phyloP scores from a whole-genome alignment of 1,139 yeast species.

The Pneumocystis carinii region DNA sequence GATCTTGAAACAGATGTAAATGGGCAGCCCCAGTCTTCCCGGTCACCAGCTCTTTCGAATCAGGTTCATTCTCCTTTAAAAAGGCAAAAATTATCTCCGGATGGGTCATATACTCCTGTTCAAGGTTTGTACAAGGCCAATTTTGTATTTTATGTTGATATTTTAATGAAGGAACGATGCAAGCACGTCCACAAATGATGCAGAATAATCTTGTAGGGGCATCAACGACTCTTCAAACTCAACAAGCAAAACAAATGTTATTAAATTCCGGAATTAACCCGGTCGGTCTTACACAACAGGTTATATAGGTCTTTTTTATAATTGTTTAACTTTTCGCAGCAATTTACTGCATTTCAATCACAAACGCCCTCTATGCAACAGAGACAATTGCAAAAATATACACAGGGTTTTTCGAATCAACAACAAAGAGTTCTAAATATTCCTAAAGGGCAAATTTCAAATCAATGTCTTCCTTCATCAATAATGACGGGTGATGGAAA shows the following conservation, averaged over 20 bases:
- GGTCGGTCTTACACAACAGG: conserved; percentile 9
- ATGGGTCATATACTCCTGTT: conserved; percentile 20
- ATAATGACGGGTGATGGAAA: conserved; percentile 8
- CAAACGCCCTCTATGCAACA: conserved; percentile 13
- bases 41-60: conserved; percentile 10
- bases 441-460: conserved; percentile 12
- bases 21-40: conserved; percentile 2
- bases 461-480: background rate
- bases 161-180: background rate
- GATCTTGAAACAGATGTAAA: conserved; percentile 5
- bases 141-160: background rate
- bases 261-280: conserved; percentile 18
- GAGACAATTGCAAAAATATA: conserved; percentile 10
- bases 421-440: conserved; percentile 20
- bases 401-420: conserved; percentile 15
- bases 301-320: background rate
- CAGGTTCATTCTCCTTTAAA: conserved; percentile 23
- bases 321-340: conserved; percentile 2
- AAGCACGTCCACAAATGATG: conserved; percentile 2
- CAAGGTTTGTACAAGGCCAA: background rate
- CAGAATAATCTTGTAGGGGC: conserved; percentile 2
- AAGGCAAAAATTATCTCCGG: conserved; percentile 27
- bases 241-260: conserved; percentile 24
- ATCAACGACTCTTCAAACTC: background rate
- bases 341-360: conserved; percentile 13